Evolutionary conservation across 805 yeast species (phyloP).

Genomic region (Wickerhamiella australiensis): DNA sequence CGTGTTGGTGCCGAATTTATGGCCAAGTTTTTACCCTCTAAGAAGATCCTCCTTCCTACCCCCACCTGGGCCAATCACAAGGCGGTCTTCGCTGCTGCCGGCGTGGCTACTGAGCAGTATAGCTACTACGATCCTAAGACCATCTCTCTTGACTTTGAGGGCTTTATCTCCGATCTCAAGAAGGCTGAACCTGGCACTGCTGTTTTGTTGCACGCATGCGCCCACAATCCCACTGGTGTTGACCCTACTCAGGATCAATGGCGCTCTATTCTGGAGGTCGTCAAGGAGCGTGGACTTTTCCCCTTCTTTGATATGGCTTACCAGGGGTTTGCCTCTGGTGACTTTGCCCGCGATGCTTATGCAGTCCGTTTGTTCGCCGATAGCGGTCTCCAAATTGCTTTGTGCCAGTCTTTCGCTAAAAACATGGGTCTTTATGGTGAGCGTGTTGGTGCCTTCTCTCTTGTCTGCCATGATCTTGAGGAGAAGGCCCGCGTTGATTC

Average conservation of each 20-base stretch:
- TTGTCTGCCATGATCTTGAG: constrained; percentile 36
- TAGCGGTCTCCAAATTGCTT: constrained; percentile 45
- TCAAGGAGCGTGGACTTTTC: constrained; percentile 52
- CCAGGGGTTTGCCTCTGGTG: constrained; percentile 94
- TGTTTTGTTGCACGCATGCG: constrained; percentile 84
- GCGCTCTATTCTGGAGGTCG: constrained; percentile 52
- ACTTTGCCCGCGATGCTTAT: constrained; percentile 69
- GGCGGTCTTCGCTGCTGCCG: constrained; percentile 64
- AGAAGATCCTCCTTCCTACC: constrained; percentile 54
- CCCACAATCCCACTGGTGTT: constrained; percentile 95
- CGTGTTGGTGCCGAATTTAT: constrained; percentile 74
- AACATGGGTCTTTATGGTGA: constrained; percentile 97
- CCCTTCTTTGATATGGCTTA: constrained; percentile 89
- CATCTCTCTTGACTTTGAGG: constrained; percentile 60
- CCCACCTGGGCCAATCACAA: constrained; percentile 99
- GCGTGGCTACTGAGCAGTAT: constrained; percentile 54
- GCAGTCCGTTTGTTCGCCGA: constrained; percentile 51
- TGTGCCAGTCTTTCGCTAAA: constrained; percentile 94
- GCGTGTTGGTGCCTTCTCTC: constrained; percentile 87
- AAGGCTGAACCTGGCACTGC: constrained; percentile 52
- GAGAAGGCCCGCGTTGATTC: constrained; percentile 51
- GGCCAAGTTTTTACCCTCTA: constrained; percentile 34
- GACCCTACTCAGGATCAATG: constrained; percentile 83
- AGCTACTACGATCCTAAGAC: constrained; percentile 76
- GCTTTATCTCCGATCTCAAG: constrained; percentile 49